These are phyloP conservation scores for Grigorovia yakushimaensis DNA, from an alignment of 805 yeast species.

Conservation along the genomic window DNA sequence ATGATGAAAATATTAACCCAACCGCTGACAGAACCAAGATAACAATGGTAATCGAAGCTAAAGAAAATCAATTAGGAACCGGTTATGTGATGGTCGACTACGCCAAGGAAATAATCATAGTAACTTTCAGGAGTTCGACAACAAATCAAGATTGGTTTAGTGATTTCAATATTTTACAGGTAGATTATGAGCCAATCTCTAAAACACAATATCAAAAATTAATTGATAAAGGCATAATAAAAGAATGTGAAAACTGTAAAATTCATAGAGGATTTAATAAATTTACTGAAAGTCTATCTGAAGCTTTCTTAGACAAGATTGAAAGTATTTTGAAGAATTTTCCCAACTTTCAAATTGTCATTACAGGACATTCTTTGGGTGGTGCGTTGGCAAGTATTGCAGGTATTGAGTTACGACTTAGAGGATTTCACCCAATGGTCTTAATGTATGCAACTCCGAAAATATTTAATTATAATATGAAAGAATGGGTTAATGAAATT, in stretches of 20 bases:
- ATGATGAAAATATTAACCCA: constrained; percentile 17
- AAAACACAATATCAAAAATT: constrained; percentile 13
- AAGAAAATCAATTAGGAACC: constrained; percentile 40
- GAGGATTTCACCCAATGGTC: constrained; percentile 46
- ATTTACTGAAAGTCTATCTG: constrained; percentile 35
- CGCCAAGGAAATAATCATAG: constrained; percentile 32
- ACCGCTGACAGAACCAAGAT: constrained; percentile 28
- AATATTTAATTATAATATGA: constrained; percentile 45
- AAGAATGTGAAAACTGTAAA: constrained; percentile 40
- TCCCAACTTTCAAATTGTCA: constrained; percentile 41
- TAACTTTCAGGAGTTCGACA: constrained; percentile 57
- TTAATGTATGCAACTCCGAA: constrained; percentile 57
- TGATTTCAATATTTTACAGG: constrained; percentile 43
- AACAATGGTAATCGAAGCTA: constrained; percentile 33
- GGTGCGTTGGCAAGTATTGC: constrained; percentile 58
- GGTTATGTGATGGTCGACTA: constrained; percentile 48
- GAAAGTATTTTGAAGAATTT: constrained; percentile 27
- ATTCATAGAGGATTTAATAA: constrained; percentile 59
- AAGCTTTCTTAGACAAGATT: constrained; percentile 31
- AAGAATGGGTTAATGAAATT: constrained; percentile 41
- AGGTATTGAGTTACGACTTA: constrained; percentile 49
- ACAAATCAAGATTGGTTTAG: constrained; percentile 52
- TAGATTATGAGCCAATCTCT: constrained; percentile 39
- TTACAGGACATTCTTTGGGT: constrained; percentile 70
- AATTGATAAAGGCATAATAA: constrained; percentile 15